Base-by-base conservation (phyloP, 148 eudicot genomes). In the Polygonum aviculare region DNA sequence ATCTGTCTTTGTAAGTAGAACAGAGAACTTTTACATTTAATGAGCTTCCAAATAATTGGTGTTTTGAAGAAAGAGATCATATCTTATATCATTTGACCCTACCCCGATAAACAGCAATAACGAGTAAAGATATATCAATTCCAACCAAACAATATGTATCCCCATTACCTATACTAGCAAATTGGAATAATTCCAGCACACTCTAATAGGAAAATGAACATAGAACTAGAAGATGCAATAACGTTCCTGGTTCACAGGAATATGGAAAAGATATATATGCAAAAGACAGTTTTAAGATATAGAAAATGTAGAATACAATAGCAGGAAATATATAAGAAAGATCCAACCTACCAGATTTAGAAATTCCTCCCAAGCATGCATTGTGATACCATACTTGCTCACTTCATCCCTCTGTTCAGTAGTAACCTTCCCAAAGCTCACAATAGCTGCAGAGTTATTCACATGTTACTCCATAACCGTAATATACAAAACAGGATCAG, bases 351-450 rank as follows among this genome's bases (percentile, higher is more conserved):
- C 99, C 97, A 91, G 76, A 67, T 83, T 77, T 84, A 93, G 75
- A 85, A 96, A 96, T 72, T 93, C 97, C 78, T 93, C 88, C 99
- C 99, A 96, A 50, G 90, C 75, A 85, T 91, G 87, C 45, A 88
- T 84, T 73, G 83, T 57, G 81, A 91, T 69, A 65, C 93, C 98
- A 78, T 79, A 80, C 45, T 96, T 89, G 76, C 85, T 86, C 75
- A 84, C 85, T 81, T 91, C 91, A 79, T 87, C 88, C 81, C 75
- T 86, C 76, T 89, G 98, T 75, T 86, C 84, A 67, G 87, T 74
- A 65, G 87, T 84, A 48, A 91, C 89, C 78, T 91, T 79, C 77
- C 97, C 99, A 80, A 96, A 96, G 84, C 99, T 96, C 85, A 96
- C 98, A 83, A 96, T 83, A 78, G 94, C 99, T 95, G 83, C 78